A percentile compares a stretch with the other conserved stretches of the same genome.
Conservation (phyloP, 2,329 filamentous ascomycete species). For the Fusarium tanahbumbuense region DNA sequence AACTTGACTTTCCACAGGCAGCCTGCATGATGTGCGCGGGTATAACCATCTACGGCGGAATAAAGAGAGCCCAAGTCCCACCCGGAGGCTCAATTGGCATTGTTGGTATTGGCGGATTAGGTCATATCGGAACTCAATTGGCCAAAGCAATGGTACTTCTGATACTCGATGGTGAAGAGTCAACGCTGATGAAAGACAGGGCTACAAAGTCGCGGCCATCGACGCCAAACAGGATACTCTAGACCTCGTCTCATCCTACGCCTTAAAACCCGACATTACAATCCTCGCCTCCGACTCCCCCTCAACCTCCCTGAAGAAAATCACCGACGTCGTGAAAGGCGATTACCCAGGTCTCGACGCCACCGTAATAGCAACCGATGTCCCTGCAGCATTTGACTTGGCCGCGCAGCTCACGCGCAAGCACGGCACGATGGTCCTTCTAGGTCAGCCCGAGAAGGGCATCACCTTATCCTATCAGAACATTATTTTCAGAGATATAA, state of each 20-base stretch:
- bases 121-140: constrained; percentile 3
- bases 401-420: constrained; percentile 11
- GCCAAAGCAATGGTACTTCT: constrained; percentile 10
- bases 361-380: constrained; percentile 5
- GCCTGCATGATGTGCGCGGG: constrained; percentile 15
- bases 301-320: neutral
- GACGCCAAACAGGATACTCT: constrained; percentile 6
- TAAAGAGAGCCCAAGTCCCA: constrained; percentile 8
- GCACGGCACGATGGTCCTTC: constrained; percentile 15
- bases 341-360: constrained; percentile 4
- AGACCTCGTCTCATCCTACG: constrained; percentile 2
- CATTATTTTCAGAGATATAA: constrained; percentile 5
- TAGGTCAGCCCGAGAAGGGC: constrained; percentile 11
- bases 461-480: constrained; percentile 6
- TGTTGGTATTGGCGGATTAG: constrained; percentile 7
- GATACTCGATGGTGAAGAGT: rapidly evolving
- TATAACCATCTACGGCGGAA: neutral
- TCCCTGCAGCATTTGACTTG: neutral
- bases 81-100: constrained; percentile 6
- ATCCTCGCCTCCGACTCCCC: neutral
- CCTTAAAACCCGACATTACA: constrained; percentile 1
- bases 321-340: neutral
- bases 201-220: constrained; percentile 13
- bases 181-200: neutral
- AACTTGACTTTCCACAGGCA: neutral